Conservation (phyloP, 2,329 filamentous ascomycete genomes). For the Nemania sp. region DNA sequence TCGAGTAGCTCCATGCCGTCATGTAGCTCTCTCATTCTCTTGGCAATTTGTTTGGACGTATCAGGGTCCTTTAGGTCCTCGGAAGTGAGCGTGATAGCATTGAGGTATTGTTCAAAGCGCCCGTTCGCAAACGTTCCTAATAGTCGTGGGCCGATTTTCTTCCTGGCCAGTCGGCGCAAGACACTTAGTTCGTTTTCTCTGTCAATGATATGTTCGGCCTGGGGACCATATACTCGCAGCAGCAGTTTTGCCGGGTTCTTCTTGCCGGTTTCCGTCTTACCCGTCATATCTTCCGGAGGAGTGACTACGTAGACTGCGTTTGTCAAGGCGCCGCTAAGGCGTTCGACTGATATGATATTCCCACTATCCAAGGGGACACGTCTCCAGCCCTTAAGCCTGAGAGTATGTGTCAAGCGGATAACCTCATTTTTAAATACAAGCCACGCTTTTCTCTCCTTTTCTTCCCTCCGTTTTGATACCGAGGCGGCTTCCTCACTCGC, state of each 20-base stretch:
- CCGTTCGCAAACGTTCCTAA: conserved; percentile 95
- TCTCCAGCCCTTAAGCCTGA: conserved; percentile 92
- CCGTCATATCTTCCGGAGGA: conserved; percentile 74
- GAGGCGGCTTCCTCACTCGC: conserved; percentile 57
- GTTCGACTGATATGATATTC: conserved; percentile 75
- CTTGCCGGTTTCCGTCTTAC: conserved; percentile 53
- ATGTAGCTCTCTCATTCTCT: conserved; percentile 96
- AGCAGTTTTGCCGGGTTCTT: conserved; percentile 76
- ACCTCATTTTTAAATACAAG: conserved; percentile 91
- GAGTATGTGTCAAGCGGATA: conserved; percentile 86
- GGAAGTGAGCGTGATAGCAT: conserved; percentile 83
- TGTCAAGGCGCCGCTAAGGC: conserved; percentile 90
- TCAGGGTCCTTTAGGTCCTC: conserved; percentile 82
- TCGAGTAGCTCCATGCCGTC: conserved; percentile 89
- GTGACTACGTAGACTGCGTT: conserved; percentile 97
- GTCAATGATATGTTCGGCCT: conserved; percentile 96
- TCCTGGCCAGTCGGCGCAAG: conserved; percentile 84
- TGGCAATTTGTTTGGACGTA: conserved; percentile 92
- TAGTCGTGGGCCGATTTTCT: conserved; percentile 91
- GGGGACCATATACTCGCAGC: conserved; percentile 91
- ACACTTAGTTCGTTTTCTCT: conserved; percentile 90
- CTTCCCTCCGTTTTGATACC: conserved; percentile 60
- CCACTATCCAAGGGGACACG: conserved; percentile 79
- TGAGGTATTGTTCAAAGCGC: conserved; percentile 93
- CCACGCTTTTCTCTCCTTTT: conserved; percentile 83